These are phyloP conservation scores for Apiospora kogelbergensis DNA, from an alignment of 2,329 filamentous ascomycete genomes.

Conservation along the genomic window DNA sequence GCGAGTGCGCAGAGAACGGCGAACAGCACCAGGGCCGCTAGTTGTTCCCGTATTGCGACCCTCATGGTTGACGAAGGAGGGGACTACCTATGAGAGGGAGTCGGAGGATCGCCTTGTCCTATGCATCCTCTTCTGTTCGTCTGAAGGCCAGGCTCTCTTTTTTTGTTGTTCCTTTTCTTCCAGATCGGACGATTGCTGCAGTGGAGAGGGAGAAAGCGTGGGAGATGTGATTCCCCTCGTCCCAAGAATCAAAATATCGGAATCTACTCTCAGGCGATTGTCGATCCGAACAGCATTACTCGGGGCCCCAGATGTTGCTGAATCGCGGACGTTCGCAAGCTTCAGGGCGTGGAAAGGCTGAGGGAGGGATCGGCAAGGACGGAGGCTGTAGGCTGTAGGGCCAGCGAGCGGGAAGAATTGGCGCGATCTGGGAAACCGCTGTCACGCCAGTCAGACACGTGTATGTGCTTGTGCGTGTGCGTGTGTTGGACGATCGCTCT, in stretches of 20 bases:
- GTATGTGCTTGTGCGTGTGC: not conserved
- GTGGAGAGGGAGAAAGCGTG: too few relatives aligned
- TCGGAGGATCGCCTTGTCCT: conserved; percentile 21
- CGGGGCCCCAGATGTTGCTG: not conserved
- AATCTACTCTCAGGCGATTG: not conserved
- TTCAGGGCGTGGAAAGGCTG: not conserved
- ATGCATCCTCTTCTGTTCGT: conserved; percentile 30
- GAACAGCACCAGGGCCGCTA: conserved; percentile 75
- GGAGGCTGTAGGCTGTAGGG: not conserved
- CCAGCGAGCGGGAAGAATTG: conserved; percentile 4
- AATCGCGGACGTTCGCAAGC: not conserved
- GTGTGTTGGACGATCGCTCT: not conserved
- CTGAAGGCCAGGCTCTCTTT: not conserved
- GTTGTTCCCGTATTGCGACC: conserved; percentile 84
- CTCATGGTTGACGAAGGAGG: conserved; percentile 61
- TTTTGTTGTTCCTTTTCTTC: not conserved
- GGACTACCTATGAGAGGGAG: conserved; percentile 29
- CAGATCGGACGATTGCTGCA: not conserved
- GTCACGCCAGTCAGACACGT: not conserved
- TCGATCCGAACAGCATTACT: not conserved
- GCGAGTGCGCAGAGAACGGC: conserved; percentile 73
- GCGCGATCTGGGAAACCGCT: conserved; percentile 5
- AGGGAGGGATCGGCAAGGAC: conserved; percentile 3
- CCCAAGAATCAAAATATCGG: not conserved
- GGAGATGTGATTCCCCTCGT: not conserved